Conservation (phyloP, 352 stramenopile species). For the Pythium volutum region DNA sequence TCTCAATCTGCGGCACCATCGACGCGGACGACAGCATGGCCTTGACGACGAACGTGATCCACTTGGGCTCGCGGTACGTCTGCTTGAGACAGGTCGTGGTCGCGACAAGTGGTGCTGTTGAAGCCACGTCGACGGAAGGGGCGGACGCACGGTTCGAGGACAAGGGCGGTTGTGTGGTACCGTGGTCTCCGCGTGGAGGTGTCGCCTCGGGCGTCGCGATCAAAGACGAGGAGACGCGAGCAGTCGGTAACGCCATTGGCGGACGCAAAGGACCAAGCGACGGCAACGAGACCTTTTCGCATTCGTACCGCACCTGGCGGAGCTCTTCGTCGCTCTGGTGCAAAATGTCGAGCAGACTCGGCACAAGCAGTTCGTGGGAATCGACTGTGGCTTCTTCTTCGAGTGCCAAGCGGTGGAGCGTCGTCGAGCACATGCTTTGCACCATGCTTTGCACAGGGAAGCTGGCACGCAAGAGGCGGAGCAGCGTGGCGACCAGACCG, state of each 20-base stretch:
- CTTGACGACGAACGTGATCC: conserved; percentile 69
- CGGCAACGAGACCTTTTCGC: conserved; percentile 64
- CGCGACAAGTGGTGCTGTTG: conserved; percentile 8
- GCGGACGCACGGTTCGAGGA: background rate
- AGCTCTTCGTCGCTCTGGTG: conserved; percentile 58
- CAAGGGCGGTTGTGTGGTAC: background rate
- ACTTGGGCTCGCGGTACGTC: conserved; percentile 59
- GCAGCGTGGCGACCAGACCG: conserved; percentile 48
- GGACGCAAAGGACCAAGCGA: background rate
- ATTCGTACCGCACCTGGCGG: conserved; percentile 72
- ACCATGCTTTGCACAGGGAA: conserved; percentile 13
- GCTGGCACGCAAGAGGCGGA: conserved; percentile 34
- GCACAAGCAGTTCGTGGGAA: conserved; percentile 35
- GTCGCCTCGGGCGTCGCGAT: background rate
- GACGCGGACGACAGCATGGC: conserved; percentile 56
- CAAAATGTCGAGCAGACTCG: conserved; percentile 55
- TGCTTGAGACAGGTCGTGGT: conserved; percentile 52
- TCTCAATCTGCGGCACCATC: conserved; percentile 67
- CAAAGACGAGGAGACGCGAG: no score
- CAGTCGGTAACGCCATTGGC: background rate
- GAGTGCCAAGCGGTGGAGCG: conserved; percentile 61
- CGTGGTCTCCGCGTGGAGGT: background rate
- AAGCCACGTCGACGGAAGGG: background rate
- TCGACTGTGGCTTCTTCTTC: conserved; percentile 53
- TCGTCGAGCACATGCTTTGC: conserved; percentile 55